Evolutionary conservation across 2,329 filamentous ascomycete species (phyloP).

Genomic region (Byssoonygena ceratinophila): DNA sequence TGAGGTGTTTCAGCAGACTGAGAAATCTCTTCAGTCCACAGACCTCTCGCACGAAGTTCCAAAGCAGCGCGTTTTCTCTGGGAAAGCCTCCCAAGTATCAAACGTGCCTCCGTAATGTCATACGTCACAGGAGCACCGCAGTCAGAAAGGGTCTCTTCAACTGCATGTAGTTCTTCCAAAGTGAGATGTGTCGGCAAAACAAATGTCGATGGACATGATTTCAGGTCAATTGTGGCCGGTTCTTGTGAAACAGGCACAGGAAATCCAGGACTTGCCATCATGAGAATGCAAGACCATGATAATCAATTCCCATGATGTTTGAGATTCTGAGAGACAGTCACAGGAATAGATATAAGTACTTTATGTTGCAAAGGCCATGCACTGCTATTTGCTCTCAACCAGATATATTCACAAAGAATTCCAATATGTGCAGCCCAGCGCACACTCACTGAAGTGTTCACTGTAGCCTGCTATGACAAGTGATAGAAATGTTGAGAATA

Average conservation of each 20-base stretch:
- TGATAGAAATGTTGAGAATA: too few species aligned
- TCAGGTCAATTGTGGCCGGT: constrained; percentile 10
- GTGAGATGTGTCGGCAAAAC: constrained; percentile 61
- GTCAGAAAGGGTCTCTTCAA: constrained; percentile 53
- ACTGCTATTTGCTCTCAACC: too few species aligned
- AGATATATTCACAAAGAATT: too few species aligned
- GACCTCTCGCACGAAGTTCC: constrained; percentile 59
- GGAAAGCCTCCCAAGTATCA: constrained; percentile 64
- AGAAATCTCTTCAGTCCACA: constrained; percentile 40
- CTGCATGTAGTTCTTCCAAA: constrained; percentile 49
- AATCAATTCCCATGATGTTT: too few species aligned
- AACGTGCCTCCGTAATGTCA: constrained; percentile 57
- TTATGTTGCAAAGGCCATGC: too few species aligned
- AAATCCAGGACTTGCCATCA: not conserved
- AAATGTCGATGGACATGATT: constrained; percentile 52
- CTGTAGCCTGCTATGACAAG: too few species aligned
- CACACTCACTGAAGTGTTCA: too few species aligned
- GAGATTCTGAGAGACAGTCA: too few species aligned
- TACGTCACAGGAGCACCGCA: constrained; percentile 54
- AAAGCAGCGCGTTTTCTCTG: constrained; percentile 61
- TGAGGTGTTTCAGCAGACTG: constrained; percentile 2
- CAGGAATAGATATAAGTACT: too few species aligned
- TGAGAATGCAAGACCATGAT: not conserved
- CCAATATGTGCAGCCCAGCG: too few species aligned
- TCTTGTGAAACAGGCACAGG: not conserved